Evolutionary conservation across 257 asterid genomes (phyloP), one percentile per base, ranked within the genome.

Genomic region (Handroanthus guayacan): DNA sequence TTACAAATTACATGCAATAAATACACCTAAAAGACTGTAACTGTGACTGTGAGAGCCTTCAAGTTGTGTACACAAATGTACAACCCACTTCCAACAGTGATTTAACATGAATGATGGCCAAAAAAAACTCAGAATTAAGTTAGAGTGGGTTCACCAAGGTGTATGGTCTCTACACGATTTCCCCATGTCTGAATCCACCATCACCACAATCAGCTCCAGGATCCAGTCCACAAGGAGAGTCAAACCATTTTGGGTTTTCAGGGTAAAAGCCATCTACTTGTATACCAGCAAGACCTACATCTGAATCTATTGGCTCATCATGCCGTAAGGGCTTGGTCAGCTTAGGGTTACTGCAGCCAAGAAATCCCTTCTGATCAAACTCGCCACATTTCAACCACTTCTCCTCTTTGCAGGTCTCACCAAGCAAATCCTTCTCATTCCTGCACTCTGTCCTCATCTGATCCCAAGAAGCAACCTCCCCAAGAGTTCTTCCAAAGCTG

Each of bases 381-480:
- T 84, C 97, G 1, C 87, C 82, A 69, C 97, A 88, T 83, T 89
- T 93, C 82, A 95, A 65, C 97, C 96, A 93, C 79, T 95, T 95
- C 77, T 88, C 97, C 41, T 88, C 86, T 82, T 95, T 95, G 82
- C 97, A 91, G 68, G 86, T 80, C 67, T 87, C 97, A 14, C 91
- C 87, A 3, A 91, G 90, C 73, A 93, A 83, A 85, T 87, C 91
- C 85, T 86, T 91, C 88, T 86, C 91, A 18, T 82, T 78, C 82
- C 88, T 81, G 84, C 93, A 79, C 70, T 79, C 89, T 3, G 89
- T 45, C 88, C 97, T 85, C 89, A 95, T 89, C 79, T 84, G 95
- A 81, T 85, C 98, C 99, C 98, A 92, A 38, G 97, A 87, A 82
- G 95, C 97, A 83, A 95, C 98, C 82, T 95, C 99, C 62, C 97